Conservation (phyloP, 305 asterid species). For the Fraxinus greggii region DNA sequence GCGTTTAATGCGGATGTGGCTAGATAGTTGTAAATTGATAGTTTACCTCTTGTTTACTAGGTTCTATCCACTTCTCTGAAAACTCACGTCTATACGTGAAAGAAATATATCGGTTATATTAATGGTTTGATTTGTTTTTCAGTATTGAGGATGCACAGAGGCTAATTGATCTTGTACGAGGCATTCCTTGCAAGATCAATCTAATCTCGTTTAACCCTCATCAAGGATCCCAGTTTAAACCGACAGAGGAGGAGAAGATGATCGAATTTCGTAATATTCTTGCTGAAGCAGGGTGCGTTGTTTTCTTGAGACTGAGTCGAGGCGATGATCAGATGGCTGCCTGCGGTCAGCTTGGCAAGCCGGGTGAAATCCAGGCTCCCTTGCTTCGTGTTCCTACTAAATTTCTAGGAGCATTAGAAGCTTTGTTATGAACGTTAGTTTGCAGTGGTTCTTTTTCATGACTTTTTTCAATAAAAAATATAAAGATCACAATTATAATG, state of each 20-base stretch:
- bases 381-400: slow-evolving; percentile 70
- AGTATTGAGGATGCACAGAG: slow-evolving; percentile 83
- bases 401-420: slow-evolving; percentile 54
- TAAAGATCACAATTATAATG: neutral
- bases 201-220: slow-evolving; percentile 88
- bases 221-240: slow-evolving; percentile 71
- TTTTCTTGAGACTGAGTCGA: slow-evolving; percentile 64
- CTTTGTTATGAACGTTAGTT: slow-evolving; percentile 33
- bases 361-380: slow-evolving; percentile 82
- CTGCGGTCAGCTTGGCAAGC: slow-evolving; percentile 94
- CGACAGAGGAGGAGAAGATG: slow-evolving; percentile 72
- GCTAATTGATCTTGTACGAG: slow-evolving; percentile 61
- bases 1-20: neutral
- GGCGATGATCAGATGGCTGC: slow-evolving; percentile 98
- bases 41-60: neutral
- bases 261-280: slow-evolving; percentile 71
- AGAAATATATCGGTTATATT: neutral
- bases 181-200: slow-evolving; percentile 95
- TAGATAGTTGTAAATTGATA: neutral
- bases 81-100: neutral
- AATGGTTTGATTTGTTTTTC: slow-evolving; percentile 22
- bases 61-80: neutral
- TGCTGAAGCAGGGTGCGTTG: slow-evolving; percentile 76
- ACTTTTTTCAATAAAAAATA: neutral
- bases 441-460: neutral